These are phyloP conservation scores for Trametes hirsuta DNA, from an alignment of 1,284 basidiomycete genomes.

Conservation along the genomic window DNA sequence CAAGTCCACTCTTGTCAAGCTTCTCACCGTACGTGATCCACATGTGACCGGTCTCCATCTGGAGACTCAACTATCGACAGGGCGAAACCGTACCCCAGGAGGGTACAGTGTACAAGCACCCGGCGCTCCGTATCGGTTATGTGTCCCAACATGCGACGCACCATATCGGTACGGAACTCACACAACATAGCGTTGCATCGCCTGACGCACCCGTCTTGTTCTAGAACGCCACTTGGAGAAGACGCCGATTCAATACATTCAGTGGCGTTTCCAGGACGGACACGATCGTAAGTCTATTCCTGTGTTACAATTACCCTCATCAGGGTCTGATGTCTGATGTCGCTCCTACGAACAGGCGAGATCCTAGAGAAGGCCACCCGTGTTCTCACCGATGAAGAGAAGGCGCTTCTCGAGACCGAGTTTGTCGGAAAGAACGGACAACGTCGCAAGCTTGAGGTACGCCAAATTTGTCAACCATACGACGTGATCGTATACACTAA, in stretches of 20 bases:
- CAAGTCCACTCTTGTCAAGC: conserved; percentile 97
- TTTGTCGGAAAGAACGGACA: conserved; percentile 94
- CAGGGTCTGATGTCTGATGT: conserved; percentile 4
- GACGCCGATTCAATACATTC: conserved; percentile 94
- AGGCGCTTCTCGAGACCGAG: conserved; percentile 80
- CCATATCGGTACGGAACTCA: conserved; percentile 69
- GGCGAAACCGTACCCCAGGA: conserved; percentile 95
- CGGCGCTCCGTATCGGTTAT: conserved; percentile 93
- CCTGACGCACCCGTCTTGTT: conserved; percentile 5
- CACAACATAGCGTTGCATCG: not conserved
- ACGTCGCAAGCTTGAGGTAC: conserved; percentile 87
- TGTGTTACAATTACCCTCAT: not conserved
- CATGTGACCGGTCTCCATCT: not conserved
- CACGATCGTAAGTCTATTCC: conserved; percentile 79
- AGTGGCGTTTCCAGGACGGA: conserved; percentile 99
- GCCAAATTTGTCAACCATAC: conserved; percentile 27
- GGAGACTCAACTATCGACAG: conserved; percentile 38
- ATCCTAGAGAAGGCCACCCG: conserved; percentile 93
- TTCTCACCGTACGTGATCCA: conserved; percentile 71
- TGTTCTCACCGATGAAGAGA: conserved; percentile 88
- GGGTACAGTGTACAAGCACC: conserved; percentile 96
- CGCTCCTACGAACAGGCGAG: conserved; percentile 56
- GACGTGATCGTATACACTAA: conserved; percentile 2
- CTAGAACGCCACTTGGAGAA: conserved; percentile 91
- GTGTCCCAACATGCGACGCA: conserved; percentile 98